These are phyloP conservation scores for Nidularia sp. DNA, from an alignment of 768 basidiomycete species.

Conservation along the genomic window DNA sequence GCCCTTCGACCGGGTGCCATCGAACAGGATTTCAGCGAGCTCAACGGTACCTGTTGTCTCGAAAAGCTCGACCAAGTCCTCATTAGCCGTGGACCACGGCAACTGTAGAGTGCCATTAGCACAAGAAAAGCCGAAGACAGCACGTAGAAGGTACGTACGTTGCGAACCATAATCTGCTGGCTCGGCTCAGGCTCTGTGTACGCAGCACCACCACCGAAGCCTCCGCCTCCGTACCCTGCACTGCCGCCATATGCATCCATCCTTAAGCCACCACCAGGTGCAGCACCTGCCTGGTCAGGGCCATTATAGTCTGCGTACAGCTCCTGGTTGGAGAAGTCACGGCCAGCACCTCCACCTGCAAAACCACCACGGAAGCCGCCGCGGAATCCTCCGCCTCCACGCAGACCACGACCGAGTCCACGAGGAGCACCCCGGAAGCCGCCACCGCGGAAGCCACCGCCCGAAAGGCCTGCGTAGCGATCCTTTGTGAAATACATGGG, in stretches of 20 bases:
- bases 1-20: constrained; percentile 89
- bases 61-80: constrained; percentile 96
- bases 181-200: constrained; percentile 75
- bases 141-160: constrained; percentile 59
- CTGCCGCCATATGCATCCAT: constrained; percentile 17
- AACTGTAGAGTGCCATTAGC: constrained; percentile 43
- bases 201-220: constrained; percentile 26
- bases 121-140: neutral
- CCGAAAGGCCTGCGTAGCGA: constrained; percentile 83
- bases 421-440: constrained; percentile 43
- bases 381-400: constrained; percentile 58
- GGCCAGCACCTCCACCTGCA: constrained; percentile 55
- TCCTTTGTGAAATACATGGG: constrained; percentile 60
- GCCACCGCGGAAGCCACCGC: constrained; percentile 56
- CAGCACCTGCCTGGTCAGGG: constrained; percentile 59
- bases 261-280: constrained; percentile 13
- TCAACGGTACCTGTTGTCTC: constrained; percentile 97
- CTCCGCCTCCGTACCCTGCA: constrained; percentile 27
- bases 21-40: constrained; percentile 91
- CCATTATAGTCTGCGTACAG: constrained; percentile 92
- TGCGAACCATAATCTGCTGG: constrained; percentile 97
- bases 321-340: constrained; percentile 84
- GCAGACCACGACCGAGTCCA: constrained; percentile 38
- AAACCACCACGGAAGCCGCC: constrained; percentile 45
- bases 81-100: constrained; percentile 98